phyloP scores from a whole-genome alignment of 352 stramenopile genomes.

The Globisporangium paddicum region DNA sequence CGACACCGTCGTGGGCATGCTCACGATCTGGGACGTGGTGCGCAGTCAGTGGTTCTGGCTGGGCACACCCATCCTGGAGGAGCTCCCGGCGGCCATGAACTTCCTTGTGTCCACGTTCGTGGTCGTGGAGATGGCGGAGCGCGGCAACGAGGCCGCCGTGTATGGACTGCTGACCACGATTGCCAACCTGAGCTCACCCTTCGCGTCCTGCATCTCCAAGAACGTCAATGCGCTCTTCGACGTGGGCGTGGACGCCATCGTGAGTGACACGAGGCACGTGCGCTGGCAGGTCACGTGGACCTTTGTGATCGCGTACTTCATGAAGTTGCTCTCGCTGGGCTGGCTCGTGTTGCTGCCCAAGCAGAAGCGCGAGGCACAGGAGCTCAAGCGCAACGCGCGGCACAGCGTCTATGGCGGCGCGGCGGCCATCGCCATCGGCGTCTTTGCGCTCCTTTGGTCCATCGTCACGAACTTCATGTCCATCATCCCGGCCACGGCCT shows the following conservation, averaged over 20 bases:
- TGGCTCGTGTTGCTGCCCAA: constrained; percentile 54
- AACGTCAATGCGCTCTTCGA: constrained; percentile 36
- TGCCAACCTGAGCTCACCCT: constrained; percentile 25
- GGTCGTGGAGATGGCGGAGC: constrained; percentile 40
- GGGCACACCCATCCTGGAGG: constrained; percentile 26
- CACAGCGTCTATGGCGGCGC: constrained; percentile 31
- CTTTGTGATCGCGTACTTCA: constrained; percentile 28
- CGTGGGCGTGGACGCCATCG: constrained; percentile 23
- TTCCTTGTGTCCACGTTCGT: constrained; percentile 41
- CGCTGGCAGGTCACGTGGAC: constrained; percentile 29
- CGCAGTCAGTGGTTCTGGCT: constrained; percentile 42
- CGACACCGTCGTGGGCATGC: constrained; percentile 17
- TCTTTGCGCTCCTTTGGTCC: constrained; percentile 52
- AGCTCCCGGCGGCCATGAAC: constrained; percentile 24
- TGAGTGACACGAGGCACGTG: constrained; percentile 22
- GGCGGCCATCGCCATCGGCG: constrained; percentile 25
- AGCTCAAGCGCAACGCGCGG: constrained; percentile 29
- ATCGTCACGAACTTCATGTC: constrained; percentile 50
- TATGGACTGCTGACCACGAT: constrained; percentile 37
- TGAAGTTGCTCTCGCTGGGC: constrained; percentile 34
- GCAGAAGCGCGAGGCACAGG: constrained; percentile 54
- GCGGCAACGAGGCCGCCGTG: constrained; percentile 33
- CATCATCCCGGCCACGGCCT: constrained; percentile 51
- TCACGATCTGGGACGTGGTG: constrained; percentile 37
- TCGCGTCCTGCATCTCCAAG: constrained; percentile 30